Conservation (phyloP, 768 basidiomycete species). For the Tephrocybe sp. region DNA sequence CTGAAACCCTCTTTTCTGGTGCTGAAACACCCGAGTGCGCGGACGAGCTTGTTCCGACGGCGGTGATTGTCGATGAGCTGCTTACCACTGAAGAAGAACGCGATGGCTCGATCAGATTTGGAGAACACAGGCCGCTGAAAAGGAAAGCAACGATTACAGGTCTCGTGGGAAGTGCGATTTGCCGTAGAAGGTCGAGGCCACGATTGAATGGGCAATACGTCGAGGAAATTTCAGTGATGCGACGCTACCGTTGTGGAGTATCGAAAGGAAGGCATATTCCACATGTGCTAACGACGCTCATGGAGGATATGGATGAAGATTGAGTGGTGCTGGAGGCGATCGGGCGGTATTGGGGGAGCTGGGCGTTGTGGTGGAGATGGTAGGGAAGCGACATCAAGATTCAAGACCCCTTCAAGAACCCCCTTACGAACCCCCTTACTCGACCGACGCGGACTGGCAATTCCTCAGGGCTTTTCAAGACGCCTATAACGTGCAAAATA, state of each 20-base stretch:
- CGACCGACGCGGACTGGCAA: too few species aligned
- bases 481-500: too few species aligned
- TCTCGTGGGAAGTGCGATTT: slow-evolving; percentile 6
- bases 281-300: background rate
- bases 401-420: too few species aligned
- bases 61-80: background rate
- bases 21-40: background rate
- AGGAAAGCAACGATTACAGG: slow-evolving; percentile 7
- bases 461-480: too few species aligned
- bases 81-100: background rate
- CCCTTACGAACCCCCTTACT: too few species aligned
- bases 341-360: background rate
- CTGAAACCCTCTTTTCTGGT: too few species aligned
- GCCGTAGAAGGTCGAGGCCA: background rate
- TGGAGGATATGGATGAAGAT: slow-evolving; percentile 8
- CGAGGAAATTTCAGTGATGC: too few species aligned
- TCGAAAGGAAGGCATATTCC: background rate
- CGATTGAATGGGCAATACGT: too few species aligned
- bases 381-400: too few species aligned
- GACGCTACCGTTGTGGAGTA: background rate
- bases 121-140: slow-evolving; percentile 1
- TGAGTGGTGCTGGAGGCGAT: slow-evolving; percentile 1
- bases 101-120: background rate
- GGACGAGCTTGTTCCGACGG: background rate
- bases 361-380: too few species aligned